A percentile compares a stretch with the other conserved stretches of the same genome.
Conservation (phyloP, 495 filamentous ascomycete genomes). For the Penicillium canariense region DNA sequence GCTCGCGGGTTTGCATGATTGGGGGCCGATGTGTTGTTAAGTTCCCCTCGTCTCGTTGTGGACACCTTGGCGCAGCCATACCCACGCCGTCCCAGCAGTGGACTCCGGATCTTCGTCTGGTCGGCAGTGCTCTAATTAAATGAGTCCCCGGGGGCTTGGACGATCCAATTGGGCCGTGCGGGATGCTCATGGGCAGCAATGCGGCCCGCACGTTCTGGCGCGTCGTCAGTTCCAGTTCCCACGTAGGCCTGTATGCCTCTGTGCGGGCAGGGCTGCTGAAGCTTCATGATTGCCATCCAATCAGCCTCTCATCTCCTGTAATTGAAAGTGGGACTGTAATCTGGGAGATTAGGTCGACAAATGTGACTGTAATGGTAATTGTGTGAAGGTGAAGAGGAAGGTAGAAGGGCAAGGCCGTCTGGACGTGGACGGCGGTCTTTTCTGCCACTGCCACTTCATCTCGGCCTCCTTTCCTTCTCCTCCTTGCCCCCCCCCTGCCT, state of each 20-base stretch:
- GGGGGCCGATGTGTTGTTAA: no score
- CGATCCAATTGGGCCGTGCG: constrained; percentile 16
- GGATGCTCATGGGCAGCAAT: constrained; percentile 8
- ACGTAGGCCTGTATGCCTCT: constrained; percentile 1
- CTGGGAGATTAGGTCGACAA: no score
- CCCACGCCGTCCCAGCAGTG: background rate
- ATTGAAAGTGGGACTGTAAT: background rate
- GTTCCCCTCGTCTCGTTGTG: no score
- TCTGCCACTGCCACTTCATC: constrained; percentile 26
- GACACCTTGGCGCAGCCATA: background rate
- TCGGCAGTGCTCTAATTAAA: background rate
- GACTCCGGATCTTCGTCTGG: background rate
- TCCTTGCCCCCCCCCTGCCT: background rate
- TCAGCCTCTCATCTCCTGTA: no score
- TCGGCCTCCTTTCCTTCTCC: constrained; percentile 10
- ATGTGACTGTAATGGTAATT: background rate
- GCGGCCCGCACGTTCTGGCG: constrained; percentile 17
- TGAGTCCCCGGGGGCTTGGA: constrained; percentile 6
- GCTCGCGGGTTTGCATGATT: no score
- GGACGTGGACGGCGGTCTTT: background rate
- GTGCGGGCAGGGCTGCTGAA: no score
- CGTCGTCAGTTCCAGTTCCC: constrained; percentile 10
- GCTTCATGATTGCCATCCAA: background rate
- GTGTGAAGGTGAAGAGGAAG: background rate
- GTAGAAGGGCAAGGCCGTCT: background rate